Percentiles rank a stretch among this genome's conserved stretches.
Conservation (phyloP, 2,329 filamentous ascomycete species). For the Orbilia blumenaviensis region DNA sequence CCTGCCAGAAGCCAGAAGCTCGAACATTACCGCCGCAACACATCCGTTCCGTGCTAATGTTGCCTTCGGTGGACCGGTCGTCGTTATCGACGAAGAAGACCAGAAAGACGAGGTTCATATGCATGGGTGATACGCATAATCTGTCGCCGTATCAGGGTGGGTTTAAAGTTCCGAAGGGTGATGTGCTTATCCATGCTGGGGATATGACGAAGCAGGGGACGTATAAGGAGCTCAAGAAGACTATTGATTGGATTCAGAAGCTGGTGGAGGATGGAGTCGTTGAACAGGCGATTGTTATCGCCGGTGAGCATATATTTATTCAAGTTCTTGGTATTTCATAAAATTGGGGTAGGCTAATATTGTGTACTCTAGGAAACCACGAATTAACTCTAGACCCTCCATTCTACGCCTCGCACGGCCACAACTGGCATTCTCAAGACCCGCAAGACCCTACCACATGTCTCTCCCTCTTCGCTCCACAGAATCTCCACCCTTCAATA, state of each 20-base stretch:
- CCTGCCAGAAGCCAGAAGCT: neutral
- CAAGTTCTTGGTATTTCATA: neutral
- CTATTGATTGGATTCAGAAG: constrained; percentile 70
- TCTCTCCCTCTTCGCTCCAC: constrained; percentile 64
- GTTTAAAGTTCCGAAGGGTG: constrained; percentile 70
- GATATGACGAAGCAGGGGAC: constrained; percentile 79
- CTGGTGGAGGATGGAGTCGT: constrained; percentile 11
- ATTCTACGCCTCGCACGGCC: constrained; percentile 68
- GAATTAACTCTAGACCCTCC: constrained; percentile 74
- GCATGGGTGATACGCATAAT: constrained; percentile 78
- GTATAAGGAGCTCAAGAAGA: constrained; percentile 67
- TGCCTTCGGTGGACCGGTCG: neutral
- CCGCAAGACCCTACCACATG: constrained; percentile 68
- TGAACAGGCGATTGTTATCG: constrained; percentile 22
- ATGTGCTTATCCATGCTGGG: constrained; percentile 79
- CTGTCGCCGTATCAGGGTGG: constrained; percentile 45
- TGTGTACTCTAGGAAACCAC: constrained; percentile 76
- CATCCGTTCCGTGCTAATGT: constrained; percentile 25
- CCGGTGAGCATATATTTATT: neutral
- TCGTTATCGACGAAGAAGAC: constrained; percentile 5
- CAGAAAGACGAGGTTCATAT: constrained; percentile 44
- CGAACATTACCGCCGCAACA: constrained; percentile 28
- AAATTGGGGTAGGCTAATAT: neutral
- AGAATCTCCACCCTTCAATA: constrained; percentile 63
- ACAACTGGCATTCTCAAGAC: constrained; percentile 67